Evolutionary conservation across 495 filamentous ascomycete genomes (phyloP).

Genomic region (Hyaloscypha finlandica): DNA sequence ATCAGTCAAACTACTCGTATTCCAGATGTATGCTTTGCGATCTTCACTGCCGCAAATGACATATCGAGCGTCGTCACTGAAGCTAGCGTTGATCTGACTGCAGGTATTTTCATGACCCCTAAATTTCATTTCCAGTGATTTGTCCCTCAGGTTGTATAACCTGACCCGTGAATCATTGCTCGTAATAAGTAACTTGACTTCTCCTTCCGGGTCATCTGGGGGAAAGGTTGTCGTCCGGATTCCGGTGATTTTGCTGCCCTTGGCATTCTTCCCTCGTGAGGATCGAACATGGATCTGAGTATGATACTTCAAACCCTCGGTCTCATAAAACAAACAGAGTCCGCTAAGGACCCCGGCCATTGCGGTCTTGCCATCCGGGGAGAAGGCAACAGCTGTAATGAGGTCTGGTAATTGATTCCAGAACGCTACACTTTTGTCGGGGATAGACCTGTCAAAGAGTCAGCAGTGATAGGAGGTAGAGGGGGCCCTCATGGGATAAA

Average conservation of each 20-base stretch:
- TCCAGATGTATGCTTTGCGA: slow-evolving; percentile 87
- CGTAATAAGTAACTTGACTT: slow-evolving; percentile 84
- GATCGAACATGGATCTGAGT: slow-evolving; percentile 89
- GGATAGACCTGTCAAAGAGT: slow-evolving; percentile 62
- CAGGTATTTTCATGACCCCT: slow-evolving; percentile 91
- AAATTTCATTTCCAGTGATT: slow-evolving; percentile 83
- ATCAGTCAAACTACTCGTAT: slow-evolving; percentile 51
- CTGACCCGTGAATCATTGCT: slow-evolving; percentile 96
- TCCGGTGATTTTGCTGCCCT: slow-evolving; percentile 95
- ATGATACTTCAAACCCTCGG: slow-evolving; percentile 82
- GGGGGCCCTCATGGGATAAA: neutral
- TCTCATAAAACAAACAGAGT: slow-evolving; percentile 90
- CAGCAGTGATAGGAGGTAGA: neutral
- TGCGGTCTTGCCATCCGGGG: slow-evolving; percentile 85
- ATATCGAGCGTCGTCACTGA: slow-evolving; percentile 85
- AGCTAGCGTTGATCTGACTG: slow-evolving; percentile 86
- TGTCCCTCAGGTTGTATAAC: slow-evolving; percentile 83
- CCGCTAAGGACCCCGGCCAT: slow-evolving; percentile 90
- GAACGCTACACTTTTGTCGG: slow-evolving; percentile 91
- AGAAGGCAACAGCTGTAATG: slow-evolving; percentile 91
- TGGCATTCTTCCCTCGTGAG: slow-evolving; percentile 87
- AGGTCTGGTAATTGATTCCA: slow-evolving; percentile 77
- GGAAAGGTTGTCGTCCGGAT: slow-evolving; percentile 77
- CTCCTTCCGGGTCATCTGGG: slow-evolving; percentile 61
- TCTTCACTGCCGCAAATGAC: slow-evolving; percentile 96